phyloP scores from a whole-genome alignment of 1,284 basidiomycete genomes.

The Apiotrichum domesticum region DNA sequence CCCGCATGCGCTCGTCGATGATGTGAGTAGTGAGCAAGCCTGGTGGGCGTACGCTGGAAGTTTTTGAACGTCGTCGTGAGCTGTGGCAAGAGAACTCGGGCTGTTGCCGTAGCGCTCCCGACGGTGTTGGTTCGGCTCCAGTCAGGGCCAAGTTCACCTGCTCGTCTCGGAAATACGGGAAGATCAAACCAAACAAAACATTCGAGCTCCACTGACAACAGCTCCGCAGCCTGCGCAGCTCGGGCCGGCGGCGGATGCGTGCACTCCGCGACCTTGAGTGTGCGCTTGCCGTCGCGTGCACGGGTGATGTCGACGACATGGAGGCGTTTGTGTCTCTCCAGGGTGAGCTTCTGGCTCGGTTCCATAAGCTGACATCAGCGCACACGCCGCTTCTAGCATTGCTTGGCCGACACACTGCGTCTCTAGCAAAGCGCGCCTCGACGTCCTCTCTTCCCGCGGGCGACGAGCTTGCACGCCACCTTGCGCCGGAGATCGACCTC shows the following conservation, averaged over 20 bases:
- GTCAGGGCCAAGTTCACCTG: no score
- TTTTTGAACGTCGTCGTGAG: no score
- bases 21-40: background rate
- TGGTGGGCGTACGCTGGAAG: background rate
- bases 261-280: slow-evolving; percentile 25
- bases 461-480: slow-evolving; percentile 25
- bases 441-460: slow-evolving; percentile 23
- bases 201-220: slow-evolving; percentile 1
- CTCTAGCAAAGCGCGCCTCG: slow-evolving; percentile 22
- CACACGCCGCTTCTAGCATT: slow-evolving; percentile 28
- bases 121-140: no score
- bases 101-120: no score
- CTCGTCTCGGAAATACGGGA: no score
- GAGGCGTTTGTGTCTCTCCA: slow-evolving; percentile 6
- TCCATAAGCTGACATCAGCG: slow-evolving; percentile 14
- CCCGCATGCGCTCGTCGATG: slow-evolving; percentile 3
- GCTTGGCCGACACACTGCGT: slow-evolving; percentile 30
- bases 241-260: slow-evolving; percentile 21
- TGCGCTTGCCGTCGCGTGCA: slow-evolving; percentile 15
- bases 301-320: background rate
- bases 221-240: slow-evolving; percentile 27
- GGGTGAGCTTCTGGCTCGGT: background rate
- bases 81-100: no score
- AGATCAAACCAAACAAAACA: no score
- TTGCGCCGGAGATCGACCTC: slow-evolving; percentile 29